phyloP scores from a whole-genome alignment of 192 early-diverging fungal genomes.

The Mortierella alpina region DNA sequence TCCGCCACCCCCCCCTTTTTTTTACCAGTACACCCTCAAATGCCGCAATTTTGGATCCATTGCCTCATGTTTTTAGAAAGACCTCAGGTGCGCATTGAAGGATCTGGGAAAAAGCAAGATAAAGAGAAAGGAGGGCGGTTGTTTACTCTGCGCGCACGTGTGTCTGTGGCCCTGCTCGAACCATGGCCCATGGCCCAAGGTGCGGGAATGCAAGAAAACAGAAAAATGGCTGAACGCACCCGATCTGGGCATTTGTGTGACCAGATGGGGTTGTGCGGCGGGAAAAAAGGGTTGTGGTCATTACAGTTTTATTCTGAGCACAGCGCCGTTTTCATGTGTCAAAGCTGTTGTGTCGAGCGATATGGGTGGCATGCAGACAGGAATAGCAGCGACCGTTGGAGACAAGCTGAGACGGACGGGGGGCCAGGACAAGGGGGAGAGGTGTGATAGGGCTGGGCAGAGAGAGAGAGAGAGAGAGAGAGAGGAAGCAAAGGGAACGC shows the following conservation, averaged over 20 bases:
- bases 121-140: not conserved
- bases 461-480: too few relatives aligned
- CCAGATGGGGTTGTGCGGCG: not conserved
- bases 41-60: not conserved
- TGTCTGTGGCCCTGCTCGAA: too few relatives aligned
- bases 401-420: too few relatives aligned
- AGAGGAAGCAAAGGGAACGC: too few relatives aligned
- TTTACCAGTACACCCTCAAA: not conserved
- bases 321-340: constrained; percentile 2
- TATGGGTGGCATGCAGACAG: too few relatives aligned
- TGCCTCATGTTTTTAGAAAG: not conserved
- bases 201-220: not conserved
- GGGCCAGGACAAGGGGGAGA: too few relatives aligned
- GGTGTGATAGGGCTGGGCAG: too few relatives aligned
- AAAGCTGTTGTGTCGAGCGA: too few relatives aligned
- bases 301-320: not conserved
- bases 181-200: too few relatives aligned
- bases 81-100: not conserved
- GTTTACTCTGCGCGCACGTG: too few relatives aligned
- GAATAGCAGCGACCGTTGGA: too few relatives aligned
- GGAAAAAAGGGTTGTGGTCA: not conserved
- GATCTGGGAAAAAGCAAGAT: not conserved
- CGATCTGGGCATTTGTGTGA: not conserved
- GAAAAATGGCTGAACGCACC: not conserved
- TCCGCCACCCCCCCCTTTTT: not conserved